Evolutionary conservation across 176 grass and related monocot genomes (phyloP), one percentile per base, ranked within the genome.

Genomic region (Lolium rigidum): DNA sequence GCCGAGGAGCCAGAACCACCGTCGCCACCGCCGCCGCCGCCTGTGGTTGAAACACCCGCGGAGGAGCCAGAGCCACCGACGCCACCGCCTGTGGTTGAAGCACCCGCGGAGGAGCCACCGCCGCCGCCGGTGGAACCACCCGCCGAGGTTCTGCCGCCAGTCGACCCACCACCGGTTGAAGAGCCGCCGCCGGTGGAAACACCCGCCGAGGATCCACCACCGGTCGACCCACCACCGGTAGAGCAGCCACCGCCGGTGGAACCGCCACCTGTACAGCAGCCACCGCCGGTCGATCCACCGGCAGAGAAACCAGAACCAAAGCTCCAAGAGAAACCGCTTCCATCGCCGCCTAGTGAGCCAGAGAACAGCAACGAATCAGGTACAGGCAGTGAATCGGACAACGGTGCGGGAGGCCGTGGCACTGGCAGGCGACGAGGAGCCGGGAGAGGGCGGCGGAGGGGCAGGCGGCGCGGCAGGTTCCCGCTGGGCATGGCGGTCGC

Each of bases 401-500:
- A 10, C 48, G 80, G 2, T 5, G 69, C 20, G 4, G 20, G n/a
- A 1, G 80, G 7, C 2, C 0, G 1, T 1, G 18, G 4, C 49
- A 3, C 5, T 5, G 2, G 31, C 1, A 57, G n/a, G 7, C 12
- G 11, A 18, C 11, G 48, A 0, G 3, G 9, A 4, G 0, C 31
- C 13, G 0, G 2, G 0, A 31, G 25, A 0, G 0, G 71, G 12
- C 25, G 48, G 3, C 18, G 38, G 10, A 50, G 84, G 18, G 17
- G 80, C 28, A 52, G 74, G 11, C 0, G 51, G 31, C 64, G 65
- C 37, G 24, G 74, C 2, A 38, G 84, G 8, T 38, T 79, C 47
- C 47, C 37, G 10, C 2, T 90, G 18, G 48, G 89, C 9, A 83
- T 79, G 80, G 80, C 83, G 37, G 89, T 83, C 2, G 66, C 35